phyloP scores from a whole-genome alignment of 208 protist genomes.

The Trypanosoma lewisi region DNA sequence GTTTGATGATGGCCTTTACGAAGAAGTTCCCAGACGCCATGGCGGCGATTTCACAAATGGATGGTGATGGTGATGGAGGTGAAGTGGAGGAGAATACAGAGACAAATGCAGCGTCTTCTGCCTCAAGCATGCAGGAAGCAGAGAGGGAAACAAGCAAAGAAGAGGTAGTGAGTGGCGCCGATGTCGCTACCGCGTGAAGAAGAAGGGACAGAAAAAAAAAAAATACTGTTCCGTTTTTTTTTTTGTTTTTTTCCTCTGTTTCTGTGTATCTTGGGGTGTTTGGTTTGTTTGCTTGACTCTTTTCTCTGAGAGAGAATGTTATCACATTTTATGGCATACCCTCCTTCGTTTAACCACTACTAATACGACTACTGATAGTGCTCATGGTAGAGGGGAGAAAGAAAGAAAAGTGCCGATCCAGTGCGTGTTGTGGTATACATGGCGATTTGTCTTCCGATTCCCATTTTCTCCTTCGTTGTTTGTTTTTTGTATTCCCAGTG shows the following conservation, averaged over 20 bases:
- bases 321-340: no score
- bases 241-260: not conserved
- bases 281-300: no score
- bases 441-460: not conserved
- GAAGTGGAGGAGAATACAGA: not conserved
- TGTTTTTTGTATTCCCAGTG: not conserved
- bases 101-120: not conserved
- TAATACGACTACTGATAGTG: no score
- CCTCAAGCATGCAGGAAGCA: not conserved
- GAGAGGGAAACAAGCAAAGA: not conserved
- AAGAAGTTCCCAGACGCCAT: constrained; percentile 34
- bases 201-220: not conserved
- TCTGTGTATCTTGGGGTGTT: not conserved
- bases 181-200: not conserved
- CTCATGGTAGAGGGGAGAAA: no score
- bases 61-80: not conserved
- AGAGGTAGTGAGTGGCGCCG: no score
- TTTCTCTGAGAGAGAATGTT: no score
- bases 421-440: not conserved
- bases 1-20: constrained; percentile 25
- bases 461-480: no score
- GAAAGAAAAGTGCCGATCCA: not conserved
- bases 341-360: no score
- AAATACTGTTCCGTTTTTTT: not conserved
- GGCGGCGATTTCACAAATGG: not conserved